A percentile compares a stretch with the other conserved stretches of the same genome.
phyloP scores from a whole-genome alignment of 2,329 filamentous ascomycete genomes.

The Exophiala oligosperma region DNA sequence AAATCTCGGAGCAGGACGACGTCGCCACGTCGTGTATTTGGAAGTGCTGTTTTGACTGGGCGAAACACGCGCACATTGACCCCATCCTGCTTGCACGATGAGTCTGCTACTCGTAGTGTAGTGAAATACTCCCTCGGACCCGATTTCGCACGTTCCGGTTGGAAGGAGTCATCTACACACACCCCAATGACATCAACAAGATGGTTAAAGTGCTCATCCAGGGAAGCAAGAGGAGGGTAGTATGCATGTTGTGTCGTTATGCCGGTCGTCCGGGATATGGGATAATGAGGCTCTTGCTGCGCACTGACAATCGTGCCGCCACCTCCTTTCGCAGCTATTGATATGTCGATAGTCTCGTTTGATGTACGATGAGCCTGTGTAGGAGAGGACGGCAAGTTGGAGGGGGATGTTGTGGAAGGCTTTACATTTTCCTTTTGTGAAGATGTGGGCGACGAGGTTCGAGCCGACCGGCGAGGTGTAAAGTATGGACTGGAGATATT shows the following conservation, averaged over 20 bases:
- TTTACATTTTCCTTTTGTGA: conserved; percentile 11
- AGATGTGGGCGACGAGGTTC: conserved; percentile 1
- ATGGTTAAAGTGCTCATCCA: conserved; percentile 43
- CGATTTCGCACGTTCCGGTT: conserved; percentile 34
- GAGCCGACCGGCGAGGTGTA: conserved; percentile 13
- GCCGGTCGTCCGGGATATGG: conserved; percentile 25
- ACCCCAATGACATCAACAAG: conserved; percentile 45
- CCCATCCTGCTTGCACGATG: conserved; percentile 37
- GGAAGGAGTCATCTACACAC: conserved; percentile 33
- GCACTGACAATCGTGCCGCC: neutral
- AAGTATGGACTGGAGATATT: conserved; percentile 28
- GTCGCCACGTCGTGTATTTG: conserved; percentile 40
- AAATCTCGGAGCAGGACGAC: conserved; percentile 48
- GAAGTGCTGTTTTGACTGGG: conserved; percentile 40
- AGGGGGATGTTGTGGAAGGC: neutral
- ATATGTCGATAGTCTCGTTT: neutral
- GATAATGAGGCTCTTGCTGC: neutral
- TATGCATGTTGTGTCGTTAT: conserved; percentile 44
- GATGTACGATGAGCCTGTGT: neutral
- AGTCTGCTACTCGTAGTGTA: conserved; percentile 46
- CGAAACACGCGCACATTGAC: conserved; percentile 45
- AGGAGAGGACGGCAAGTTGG: conserved; percentile 3
- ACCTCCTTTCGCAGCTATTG: neutral
- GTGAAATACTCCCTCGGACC: conserved; percentile 43
- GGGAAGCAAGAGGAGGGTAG: conserved; percentile 43